Base-by-base conservation (phyloP, 805 yeast genomes). In the Ogataea neopini region DNA sequence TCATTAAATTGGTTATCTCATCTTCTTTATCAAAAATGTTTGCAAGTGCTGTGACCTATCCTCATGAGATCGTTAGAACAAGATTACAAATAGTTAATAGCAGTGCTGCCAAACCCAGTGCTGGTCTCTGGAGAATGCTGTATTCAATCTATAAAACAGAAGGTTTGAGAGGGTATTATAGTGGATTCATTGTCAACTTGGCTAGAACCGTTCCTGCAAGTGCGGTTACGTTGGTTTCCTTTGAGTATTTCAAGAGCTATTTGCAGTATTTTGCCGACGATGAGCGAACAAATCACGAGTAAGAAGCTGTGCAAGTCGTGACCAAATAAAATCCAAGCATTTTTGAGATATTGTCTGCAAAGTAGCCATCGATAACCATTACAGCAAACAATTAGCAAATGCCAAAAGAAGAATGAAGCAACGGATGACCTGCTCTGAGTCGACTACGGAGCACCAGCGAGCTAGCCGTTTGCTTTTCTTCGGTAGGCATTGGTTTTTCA, bases 11-110 rank as follows among this genome's bases (percentile, higher is more conserved):
- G 34, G 73, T 83, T 2, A 56, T 72, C 18, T 95, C 97, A 2
- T 86, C 96, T 1, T 79, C 91, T 11, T 58, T 83, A 10, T 86
- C 96, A 4, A 92, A 92, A 65, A 86, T 91, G 86, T 73, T 85
- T 43, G 98, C 98, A 3, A 84, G 94, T 40, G 75, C 88, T 1
- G 74, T 88, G 44, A 92, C 98, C 0, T 92, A 92, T 63, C 98
- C 99, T 2, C 99, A 92, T 69, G 99, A 92, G 66, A 91, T 92
- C 26, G 73, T 94, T 41, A 77, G 99, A 58, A 91, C 98, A 10
- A 76, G 98, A 59, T 78, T 90, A 79, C 99, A 92, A 69, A 79
- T 87, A 28, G 59, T 59, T 39, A 57, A 61, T 25, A 56, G 54
- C 36, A 72, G 53, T 38, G 69, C 49, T 49, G 63, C 56, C 26